Conservation (phyloP, 2,329 filamentous ascomycete genomes). For the Beauveria sp. region DNA sequence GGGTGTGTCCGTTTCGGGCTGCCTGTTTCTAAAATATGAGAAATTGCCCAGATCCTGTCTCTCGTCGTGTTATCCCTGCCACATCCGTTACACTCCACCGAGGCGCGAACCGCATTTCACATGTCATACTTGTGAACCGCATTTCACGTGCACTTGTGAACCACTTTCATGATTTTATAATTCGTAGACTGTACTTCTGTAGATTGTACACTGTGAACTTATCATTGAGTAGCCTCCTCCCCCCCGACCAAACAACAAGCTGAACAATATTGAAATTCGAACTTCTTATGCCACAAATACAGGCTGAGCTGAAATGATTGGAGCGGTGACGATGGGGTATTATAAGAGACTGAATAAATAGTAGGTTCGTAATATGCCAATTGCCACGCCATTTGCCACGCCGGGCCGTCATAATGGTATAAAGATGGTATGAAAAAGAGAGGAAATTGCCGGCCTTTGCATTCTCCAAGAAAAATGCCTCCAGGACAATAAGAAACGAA, state of each 20-base stretch:
- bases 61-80: too few species aligned
- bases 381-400: conserved; percentile 2
- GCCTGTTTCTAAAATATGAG: not conserved
- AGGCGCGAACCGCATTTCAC: too few species aligned
- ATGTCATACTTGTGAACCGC: too few species aligned
- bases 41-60: too few species aligned
- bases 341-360: conserved; percentile 8
- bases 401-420: conserved; percentile 5
- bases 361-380: conserved; percentile 6
- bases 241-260: not conserved
- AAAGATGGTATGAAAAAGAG: not conserved
- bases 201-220: too few species aligned
- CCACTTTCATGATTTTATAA: too few species aligned
- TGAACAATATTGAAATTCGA: too few species aligned
- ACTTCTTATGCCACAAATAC: not conserved
- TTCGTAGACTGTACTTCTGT: too few species aligned
- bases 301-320: not conserved
- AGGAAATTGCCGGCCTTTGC: not conserved
- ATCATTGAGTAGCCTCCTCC: not conserved
- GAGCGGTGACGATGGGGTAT: conserved; percentile 2
- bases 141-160: too few species aligned
- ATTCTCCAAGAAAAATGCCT: not conserved
- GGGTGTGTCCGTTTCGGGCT: not conserved
- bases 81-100: too few species aligned
- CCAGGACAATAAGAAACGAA: not conserved